Conservation (phyloP, 163 green algal species). For the Chlamydomonas reinhardtii region DNA sequence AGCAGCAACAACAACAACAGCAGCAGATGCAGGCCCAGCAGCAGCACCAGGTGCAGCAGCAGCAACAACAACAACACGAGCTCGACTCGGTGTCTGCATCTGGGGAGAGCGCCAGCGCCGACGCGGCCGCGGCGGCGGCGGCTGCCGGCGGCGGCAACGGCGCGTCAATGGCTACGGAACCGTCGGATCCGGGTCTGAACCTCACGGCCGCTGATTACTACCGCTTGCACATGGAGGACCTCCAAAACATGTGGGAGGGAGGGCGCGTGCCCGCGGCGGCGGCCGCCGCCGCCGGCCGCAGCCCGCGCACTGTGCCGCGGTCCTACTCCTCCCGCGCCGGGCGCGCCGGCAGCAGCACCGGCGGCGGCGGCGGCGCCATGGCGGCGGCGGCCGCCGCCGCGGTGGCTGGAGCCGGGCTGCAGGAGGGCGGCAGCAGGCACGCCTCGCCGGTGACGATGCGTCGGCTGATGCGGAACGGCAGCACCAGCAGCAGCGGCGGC, state of each 20-base stretch:
- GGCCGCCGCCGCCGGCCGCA: not conserved
- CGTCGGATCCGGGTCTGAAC: not conserved
- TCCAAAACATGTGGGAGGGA: not conserved
- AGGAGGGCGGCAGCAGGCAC: not conserved
- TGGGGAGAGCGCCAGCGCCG: not conserved
- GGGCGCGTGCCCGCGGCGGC: not conserved
- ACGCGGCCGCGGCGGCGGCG: not conserved
- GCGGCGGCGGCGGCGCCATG: not conserved
- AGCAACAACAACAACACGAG: not conserved
- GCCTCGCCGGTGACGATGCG: not conserved
- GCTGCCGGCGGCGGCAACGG: not conserved
- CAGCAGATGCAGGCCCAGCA: not conserved
- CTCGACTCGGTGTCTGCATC: not conserved
- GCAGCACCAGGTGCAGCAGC: not conserved
- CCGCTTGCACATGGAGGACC: conserved; percentile 26
- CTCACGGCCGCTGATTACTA: conserved; percentile 43
- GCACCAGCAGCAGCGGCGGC: conserved; percentile 7
- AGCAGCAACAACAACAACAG: conserved; percentile 27
- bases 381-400: not conserved
- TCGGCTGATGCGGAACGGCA: conserved; percentile 10
- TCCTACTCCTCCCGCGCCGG: conserved; percentile 14
- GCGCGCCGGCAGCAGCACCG: conserved; percentile 1
- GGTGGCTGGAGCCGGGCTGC: not conserved
- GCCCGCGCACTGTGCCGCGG: not conserved
- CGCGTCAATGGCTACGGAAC: not conserved